Conservation (phyloP, 176 grass and related monocot genomes). For the Panicum miliaceum region DNA sequence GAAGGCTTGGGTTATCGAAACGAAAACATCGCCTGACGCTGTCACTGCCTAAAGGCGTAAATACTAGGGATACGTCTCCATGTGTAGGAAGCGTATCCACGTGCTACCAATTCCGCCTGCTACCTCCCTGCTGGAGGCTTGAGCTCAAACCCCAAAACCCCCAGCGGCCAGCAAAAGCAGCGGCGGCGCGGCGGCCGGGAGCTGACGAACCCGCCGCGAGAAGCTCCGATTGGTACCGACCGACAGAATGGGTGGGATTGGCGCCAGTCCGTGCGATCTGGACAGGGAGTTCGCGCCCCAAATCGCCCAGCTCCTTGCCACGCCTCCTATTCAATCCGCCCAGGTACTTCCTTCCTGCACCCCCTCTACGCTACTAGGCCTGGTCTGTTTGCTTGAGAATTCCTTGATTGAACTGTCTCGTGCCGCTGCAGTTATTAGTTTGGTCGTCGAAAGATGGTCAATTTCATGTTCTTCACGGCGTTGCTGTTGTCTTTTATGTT, state of each 20-base stretch:
- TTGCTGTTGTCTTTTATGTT: background rate
- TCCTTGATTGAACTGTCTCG: background rate
- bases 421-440: background rate
- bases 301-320: constrained; percentile 72
- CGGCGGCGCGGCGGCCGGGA: constrained; percentile 3
- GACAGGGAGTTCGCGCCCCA: constrained; percentile 70
- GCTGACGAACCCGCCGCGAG: constrained; percentile 23
- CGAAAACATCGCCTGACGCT: background rate
- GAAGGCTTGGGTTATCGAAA: too few species aligned
- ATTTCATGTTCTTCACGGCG: background rate
- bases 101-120: background rate
- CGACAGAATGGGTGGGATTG: constrained; percentile 30
- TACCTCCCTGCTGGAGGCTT: background rate
- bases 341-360: constrained; percentile 33
- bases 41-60: background rate
- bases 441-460: background rate
- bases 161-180: background rate
- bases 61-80: fast-evolving
- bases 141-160: constrained; percentile 28
- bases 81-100: fast-evolving
- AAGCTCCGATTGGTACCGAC: background rate
- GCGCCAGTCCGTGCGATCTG: constrained; percentile 59
- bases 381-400: background rate
- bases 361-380: background rate
- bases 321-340: constrained; percentile 56